Evolutionary conservation across 2,329 filamentous ascomycete species (phyloP), one percentile per base, ranked within the genome.

Genomic region (Verruconis gallopava): DNA sequence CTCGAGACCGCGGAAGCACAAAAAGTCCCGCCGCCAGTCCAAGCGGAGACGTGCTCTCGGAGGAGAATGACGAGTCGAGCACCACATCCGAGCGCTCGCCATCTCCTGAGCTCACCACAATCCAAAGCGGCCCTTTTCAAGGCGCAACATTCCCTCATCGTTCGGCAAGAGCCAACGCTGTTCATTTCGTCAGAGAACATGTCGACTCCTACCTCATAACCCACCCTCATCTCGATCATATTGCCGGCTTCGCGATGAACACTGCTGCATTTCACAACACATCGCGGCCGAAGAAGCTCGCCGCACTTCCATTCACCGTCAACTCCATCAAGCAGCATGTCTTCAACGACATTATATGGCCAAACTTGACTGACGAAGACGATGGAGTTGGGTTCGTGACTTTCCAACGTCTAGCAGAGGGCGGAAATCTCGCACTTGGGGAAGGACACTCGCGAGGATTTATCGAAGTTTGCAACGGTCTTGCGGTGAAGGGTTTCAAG

Each of bases 291-390:
- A 98, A 96, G 61, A 77, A 81, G 18, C 68, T 98, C 12, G 86
- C 89, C 1, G 89, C 83, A 0, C 66, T 96, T 3, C 85, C 88
- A 0, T 80, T 77, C 20, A 93, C 89, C n/a, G 88, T 98, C 40
- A 73, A 85, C 36, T 88, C 89, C 0, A 79, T 98, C 61, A 96
- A 94, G 58, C 77, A 71, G 1, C 88, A 98, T 61, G 85, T 98
- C 46, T 98, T 98, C 67, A 98, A 98, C 62, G 93, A 95, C 54
- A 68, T 94, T 44, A 93, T 96, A 42, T 98, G 91, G 91, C 91
- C 91, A 0, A 98, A 98, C 51, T 65, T 98, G 30, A 93, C 85
- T 0, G 89, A 98, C 54, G 91, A 98, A 62, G 91, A 94, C 57
- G 86, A 88, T 22, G 91, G 91, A 18, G 88, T 88, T 3, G 91